Percentiles rank a stretch among this genome's conserved stretches.
Conservation (phyloP, 371 early-diverging fungal genomes). For the Mucor lusitanicus region DNA sequence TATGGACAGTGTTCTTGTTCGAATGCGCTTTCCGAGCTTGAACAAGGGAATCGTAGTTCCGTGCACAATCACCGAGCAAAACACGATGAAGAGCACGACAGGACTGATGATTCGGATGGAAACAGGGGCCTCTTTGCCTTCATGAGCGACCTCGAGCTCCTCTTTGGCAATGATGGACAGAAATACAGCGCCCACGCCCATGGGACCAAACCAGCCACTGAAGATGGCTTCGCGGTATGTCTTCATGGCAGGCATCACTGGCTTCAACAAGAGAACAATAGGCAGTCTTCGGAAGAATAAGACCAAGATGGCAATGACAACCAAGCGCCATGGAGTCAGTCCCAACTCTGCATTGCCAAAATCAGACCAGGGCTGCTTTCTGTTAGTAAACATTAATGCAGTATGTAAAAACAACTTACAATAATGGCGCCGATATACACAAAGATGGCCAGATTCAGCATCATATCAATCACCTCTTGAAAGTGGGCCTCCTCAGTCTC, state of each 20-base stretch:
- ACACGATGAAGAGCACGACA: slow-evolving; percentile 72
- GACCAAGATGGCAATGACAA: slow-evolving; percentile 69
- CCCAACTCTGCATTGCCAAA: slow-evolving; percentile 59
- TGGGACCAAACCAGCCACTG: slow-evolving; percentile 97
- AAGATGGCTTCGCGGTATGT: slow-evolving; percentile 85
- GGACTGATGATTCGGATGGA: slow-evolving; percentile 53
- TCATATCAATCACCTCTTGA: slow-evolving; percentile 91
- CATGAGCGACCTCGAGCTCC: slow-evolving; percentile 33
- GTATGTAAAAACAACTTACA: slow-evolving; percentile 21
- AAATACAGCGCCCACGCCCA: slow-evolving; percentile 84
- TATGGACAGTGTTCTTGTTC: slow-evolving; percentile 51
- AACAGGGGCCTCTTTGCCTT: slow-evolving; percentile 24
- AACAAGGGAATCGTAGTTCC: slow-evolving; percentile 82
- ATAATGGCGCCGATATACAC: slow-evolving; percentile 91
- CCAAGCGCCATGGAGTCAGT: slow-evolving; percentile 69
- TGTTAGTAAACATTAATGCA: not conserved
- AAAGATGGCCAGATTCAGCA: slow-evolving; percentile 91
- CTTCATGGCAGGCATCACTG: slow-evolving; percentile 72
- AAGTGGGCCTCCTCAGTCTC: slow-evolving; percentile 87
- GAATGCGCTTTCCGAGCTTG: slow-evolving; percentile 60
- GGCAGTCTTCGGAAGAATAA: slow-evolving; percentile 87
- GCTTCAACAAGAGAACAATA: slow-evolving; percentile 65
- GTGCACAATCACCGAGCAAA: slow-evolving; percentile 78
- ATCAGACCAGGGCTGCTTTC: slow-evolving; percentile 67
- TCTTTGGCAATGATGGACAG: slow-evolving; percentile 66